phyloP scores from a whole-genome alignment of 495 filamentous ascomycete species.

The Tuber microsphaerosporum region DNA sequence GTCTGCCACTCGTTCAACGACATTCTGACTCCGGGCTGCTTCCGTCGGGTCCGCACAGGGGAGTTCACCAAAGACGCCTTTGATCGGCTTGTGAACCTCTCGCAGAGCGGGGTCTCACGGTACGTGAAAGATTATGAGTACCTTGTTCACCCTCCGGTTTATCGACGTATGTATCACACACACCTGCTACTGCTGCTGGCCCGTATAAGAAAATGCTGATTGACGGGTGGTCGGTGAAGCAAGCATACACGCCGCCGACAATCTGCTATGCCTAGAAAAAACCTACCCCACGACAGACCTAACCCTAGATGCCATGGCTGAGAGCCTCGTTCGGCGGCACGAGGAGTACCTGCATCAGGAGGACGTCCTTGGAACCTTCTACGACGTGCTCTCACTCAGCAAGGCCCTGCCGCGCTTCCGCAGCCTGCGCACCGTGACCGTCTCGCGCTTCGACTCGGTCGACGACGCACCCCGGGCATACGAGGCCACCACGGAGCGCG shows the following conservation, averaged over 20 bases:
- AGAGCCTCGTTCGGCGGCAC: conserved; percentile 20
- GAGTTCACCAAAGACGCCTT: conserved; percentile 25
- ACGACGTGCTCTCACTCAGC: conserved; percentile 34
- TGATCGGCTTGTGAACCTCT: conserved; percentile 27
- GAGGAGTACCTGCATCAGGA: conserved; percentile 26
- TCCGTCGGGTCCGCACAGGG: conserved; percentile 22
- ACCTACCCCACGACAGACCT: not conserved
- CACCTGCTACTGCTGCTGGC: not conserved
- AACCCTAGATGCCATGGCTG: conserved; percentile 20
- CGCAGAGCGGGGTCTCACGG: conserved; percentile 24
- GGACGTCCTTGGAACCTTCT: conserved; percentile 36
- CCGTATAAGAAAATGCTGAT: not conserved
- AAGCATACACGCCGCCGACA: not conserved
- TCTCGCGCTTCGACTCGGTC: conserved; percentile 20
- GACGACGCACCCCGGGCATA: not conserved
- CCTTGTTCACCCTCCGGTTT: not conserved
- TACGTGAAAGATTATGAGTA: conserved; percentile 32
- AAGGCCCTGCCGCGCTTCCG: conserved; percentile 28
- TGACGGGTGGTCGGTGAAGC: not conserved
- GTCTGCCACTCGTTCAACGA: conserved; percentile 29
- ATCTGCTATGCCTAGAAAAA: not conserved
- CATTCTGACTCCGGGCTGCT: conserved; percentile 19
- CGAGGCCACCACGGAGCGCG: conserved; percentile 24
- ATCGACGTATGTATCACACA: conserved; percentile 4
- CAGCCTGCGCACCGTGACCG: conserved; percentile 26